These are phyloP conservation scores for Aphanoascus verrucosus DNA, from an alignment of 2,329 filamentous ascomycete species.

Conservation along the genomic window DNA sequence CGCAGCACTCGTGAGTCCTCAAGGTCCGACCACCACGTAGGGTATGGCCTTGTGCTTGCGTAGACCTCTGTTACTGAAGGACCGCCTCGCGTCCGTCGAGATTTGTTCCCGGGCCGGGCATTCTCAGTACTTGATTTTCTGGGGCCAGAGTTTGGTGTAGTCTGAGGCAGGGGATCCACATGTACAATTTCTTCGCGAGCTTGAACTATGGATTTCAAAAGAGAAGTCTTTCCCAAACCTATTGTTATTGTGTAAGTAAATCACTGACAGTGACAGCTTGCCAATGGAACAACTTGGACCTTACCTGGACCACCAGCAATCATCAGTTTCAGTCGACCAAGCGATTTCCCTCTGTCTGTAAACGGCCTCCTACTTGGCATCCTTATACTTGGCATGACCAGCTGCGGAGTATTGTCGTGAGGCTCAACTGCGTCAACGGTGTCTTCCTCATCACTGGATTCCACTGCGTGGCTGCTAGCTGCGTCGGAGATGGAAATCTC, in stretches of 20 bases:
- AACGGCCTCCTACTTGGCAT: constrained; percentile 86
- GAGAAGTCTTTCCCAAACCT: constrained; percentile 80
- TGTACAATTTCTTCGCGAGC: constrained; percentile 87
- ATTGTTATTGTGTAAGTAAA: constrained; percentile 8
- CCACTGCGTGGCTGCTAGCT: constrained; percentile 44
- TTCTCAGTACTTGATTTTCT: constrained; percentile 16
- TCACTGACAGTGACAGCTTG: neutral
- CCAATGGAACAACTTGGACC: constrained; percentile 11
- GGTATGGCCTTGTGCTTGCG: constrained; percentile 74
- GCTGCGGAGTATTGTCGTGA: constrained; percentile 47
- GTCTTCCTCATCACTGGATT: constrained; percentile 46
- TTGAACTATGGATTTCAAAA: constrained; percentile 81
- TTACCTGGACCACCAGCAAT: constrained; percentile 68
- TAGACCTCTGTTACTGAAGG: constrained; percentile 54
- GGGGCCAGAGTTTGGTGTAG: constrained; percentile 11
- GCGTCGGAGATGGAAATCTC: constrained; percentile 47
- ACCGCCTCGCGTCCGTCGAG: constrained; percentile 14
- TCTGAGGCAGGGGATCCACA: constrained; percentile 52
- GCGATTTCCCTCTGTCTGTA: constrained; percentile 68
- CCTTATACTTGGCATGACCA: constrained; percentile 95
- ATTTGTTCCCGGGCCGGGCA: constrained; percentile 16
- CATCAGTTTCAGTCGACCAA: constrained; percentile 83
- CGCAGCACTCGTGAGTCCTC: constrained; percentile 52
- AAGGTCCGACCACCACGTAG: constrained; percentile 77
- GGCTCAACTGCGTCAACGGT: constrained; percentile 21